These are phyloP conservation scores for Apiospora hydei DNA, from an alignment of 2,329 filamentous ascomycete species.

Conservation along the genomic window DNA sequence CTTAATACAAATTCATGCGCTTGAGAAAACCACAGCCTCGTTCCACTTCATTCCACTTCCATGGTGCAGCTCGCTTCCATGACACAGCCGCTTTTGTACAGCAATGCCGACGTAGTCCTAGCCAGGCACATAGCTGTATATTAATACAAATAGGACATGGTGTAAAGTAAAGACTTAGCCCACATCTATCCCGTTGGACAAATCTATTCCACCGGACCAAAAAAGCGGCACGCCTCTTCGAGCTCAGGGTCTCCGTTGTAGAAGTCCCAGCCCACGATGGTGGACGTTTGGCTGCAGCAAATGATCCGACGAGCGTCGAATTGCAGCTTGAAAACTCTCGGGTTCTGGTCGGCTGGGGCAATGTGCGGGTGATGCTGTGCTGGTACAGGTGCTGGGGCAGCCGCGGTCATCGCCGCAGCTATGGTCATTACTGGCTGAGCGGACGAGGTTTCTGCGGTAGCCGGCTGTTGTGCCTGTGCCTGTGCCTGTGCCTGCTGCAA, in stretches of 20 bases:
- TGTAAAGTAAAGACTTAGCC: not conserved
- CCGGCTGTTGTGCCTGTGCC: slow-evolving; percentile 29
- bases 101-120: slow-evolving; percentile 6
- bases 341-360: slow-evolving; percentile 52
- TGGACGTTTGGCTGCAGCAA: slow-evolving; percentile 89
- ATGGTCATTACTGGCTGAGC: not conserved
- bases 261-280: slow-evolving; percentile 98
- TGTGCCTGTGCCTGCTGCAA: slow-evolving; percentile 28
- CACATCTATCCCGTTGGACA: slow-evolving; percentile 35
- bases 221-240: slow-evolving; percentile 79
- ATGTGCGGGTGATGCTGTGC: slow-evolving; percentile 54
- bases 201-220: slow-evolving; percentile 62
- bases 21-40: not conserved
- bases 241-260: slow-evolving; percentile 85
- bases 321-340: slow-evolving; percentile 92
- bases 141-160: not conserved
- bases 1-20: slow-evolving; percentile 11
- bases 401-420: slow-evolving; percentile 24
- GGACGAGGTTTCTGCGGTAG: slow-evolving; percentile 22
- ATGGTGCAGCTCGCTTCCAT: not conserved
- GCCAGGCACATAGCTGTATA: slow-evolving; percentile 4
- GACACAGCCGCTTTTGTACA: not conserved
- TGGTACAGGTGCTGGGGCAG: slow-evolving; percentile 23
- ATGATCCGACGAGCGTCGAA: slow-evolving; percentile 94
- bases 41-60: not conserved